phyloP scores from a whole-genome alignment of 805 yeast genomes.

The Naumovozyma dairenensis region DNA sequence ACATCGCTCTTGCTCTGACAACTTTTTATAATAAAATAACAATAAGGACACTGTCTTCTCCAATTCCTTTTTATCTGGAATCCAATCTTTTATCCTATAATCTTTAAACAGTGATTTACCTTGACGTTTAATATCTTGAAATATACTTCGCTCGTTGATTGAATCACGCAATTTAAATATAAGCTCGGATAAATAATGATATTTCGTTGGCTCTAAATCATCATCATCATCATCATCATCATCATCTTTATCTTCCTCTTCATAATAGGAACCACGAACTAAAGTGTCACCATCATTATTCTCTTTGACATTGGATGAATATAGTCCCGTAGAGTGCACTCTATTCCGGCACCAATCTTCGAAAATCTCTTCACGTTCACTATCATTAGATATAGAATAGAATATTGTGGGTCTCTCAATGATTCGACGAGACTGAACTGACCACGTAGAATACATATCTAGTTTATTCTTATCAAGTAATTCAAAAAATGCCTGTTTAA shows the following conservation, averaged over 20 bases:
- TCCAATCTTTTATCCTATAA: constrained; percentile 14
- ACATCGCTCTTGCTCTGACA: constrained; percentile 11
- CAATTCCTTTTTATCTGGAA: constrained; percentile 17
- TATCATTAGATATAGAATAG: constrained; percentile 27
- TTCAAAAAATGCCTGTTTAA: constrained; percentile 25
- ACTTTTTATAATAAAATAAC: constrained; percentile 22
- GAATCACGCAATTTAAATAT: constrained; percentile 14
- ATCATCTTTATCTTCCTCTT: constrained; percentile 2
- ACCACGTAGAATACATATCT: constrained; percentile 43
- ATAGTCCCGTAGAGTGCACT: too few species aligned
- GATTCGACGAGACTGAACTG: constrained; percentile 33
- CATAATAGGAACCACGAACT: constrained; percentile 15
- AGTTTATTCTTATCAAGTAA: constrained; percentile 29
- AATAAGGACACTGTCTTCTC: constrained; percentile 18
- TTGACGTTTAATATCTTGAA: constrained; percentile 18
- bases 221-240: constrained; percentile 10
- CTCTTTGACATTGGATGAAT: too few species aligned
- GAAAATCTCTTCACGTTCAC: constrained; percentile 32
- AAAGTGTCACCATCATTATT: constrained; percentile 7
- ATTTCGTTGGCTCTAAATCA: constrained; percentile 21
- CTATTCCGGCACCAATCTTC: constrained; percentile 36
- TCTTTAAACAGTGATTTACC: constrained; percentile 19
- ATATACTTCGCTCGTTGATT: constrained; percentile 16
- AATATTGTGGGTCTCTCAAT: constrained; percentile 37
- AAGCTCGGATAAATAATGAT: constrained; percentile 27